phyloP scores from a whole-genome alignment of 2,329 filamentous ascomycete genomes.

The Knufia petricola region DNA sequence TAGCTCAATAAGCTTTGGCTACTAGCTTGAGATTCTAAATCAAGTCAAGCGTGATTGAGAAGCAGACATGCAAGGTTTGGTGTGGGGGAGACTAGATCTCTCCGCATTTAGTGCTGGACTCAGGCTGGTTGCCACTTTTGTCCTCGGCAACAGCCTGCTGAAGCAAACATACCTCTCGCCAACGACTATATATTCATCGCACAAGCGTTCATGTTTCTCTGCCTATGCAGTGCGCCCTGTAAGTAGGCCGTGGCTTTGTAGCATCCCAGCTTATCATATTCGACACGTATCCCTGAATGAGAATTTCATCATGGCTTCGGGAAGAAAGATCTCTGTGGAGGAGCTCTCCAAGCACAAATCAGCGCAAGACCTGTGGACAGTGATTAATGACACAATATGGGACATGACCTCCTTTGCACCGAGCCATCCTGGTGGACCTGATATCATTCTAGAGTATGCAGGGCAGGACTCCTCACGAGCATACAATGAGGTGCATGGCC shows the following conservation, averaged over 20 bases:
- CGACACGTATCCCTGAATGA: too few relatives aligned
- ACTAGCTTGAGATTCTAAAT: too few relatives aligned
- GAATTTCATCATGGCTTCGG: neutral
- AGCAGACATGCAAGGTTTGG: too few relatives aligned
- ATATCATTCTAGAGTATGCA: conserved; percentile 38
- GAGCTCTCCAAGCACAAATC: conserved; percentile 35
- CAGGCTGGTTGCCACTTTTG: too few relatives aligned
- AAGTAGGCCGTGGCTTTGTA: neutral
- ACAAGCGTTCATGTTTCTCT: neutral
- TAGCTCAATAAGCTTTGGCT: too few relatives aligned
- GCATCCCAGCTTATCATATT: neutral
- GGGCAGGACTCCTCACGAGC: conserved; percentile 37
- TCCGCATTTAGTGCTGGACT: too few relatives aligned
- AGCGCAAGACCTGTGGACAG: conserved; percentile 51
- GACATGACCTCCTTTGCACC: conserved; percentile 56
- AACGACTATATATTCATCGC: neutral
- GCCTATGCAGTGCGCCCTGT: neutral
- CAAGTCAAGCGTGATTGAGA: too few relatives aligned
- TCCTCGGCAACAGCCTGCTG: neutral
- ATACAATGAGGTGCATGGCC: conserved; percentile 35
- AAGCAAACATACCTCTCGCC: neutral
- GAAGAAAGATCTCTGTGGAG: conserved; percentile 9
- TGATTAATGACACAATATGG: conserved; percentile 59
- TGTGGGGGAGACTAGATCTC: too few relatives aligned
- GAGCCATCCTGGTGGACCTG: conserved; percentile 48